Evolutionary conservation across 768 basidiomycete species (phyloP), one percentile per base, ranked within the genome.

Genomic region (Lactarius quietus): DNA sequence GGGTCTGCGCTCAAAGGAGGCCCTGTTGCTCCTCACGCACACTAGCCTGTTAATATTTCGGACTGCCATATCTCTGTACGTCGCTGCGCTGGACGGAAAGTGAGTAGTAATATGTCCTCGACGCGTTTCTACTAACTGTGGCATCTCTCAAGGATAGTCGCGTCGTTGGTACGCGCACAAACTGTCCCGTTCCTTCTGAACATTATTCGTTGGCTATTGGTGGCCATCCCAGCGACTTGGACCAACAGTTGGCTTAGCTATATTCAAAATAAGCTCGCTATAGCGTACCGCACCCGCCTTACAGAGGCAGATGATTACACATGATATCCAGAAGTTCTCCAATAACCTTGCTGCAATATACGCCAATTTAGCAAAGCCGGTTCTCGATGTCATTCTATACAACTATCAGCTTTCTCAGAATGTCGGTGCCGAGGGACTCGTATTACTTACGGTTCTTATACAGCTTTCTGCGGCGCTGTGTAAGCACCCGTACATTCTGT

Each of bases 231-330:
- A 0, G 94, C 94, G 2, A 95, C 94, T 20, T 93, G 91, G 87
- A 91, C 90, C 5, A 94, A 95, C 73, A 90, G 89, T 66, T 94
- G 92, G 92, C 81, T 98, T 33, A 90, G 89, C 70, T 98, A 92
- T 73, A 82, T 98, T 14, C 95, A 99, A 74, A 94, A 87, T 74
- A 97, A 97, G 75, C 83, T 99, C 14, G 87, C 92, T 0, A 88
- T 95, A 48, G 91, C 92, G 10, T 94, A 95, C 75, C 82, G 92
- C 26, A 93, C 92, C 2, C 84, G 95, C 61, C 78, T 98, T 31
- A 98, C 95, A 0, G 80, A 84, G 54, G 86, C 94, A 97, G 90
- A 94, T 95, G 89, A 92, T 97, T 59, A 96, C 94, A 2, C 88
- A 95, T 64, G 96, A 98, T 75, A 94, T 98, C 56, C 92, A 95